Conservation (phyloP, 768 basidiomycete species). For the Tricholoma bakamatsutake region DNA sequence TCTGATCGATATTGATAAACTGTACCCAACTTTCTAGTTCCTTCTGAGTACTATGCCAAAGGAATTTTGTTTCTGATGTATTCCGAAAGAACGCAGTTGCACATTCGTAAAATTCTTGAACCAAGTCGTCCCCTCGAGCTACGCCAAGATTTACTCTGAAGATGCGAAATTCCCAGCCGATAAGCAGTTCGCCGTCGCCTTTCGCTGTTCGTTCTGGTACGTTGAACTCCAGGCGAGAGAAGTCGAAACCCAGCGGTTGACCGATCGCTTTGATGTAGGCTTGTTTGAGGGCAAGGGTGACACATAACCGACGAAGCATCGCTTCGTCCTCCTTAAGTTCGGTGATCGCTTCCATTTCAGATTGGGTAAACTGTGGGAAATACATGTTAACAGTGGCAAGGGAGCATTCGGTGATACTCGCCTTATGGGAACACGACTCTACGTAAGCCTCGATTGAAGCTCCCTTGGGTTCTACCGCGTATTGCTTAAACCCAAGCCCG, state of each 20-base stretch:
- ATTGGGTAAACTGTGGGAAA: constrained; percentile 20
- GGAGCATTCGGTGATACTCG: constrained; percentile 23
- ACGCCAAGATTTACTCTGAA: constrained; percentile 73
- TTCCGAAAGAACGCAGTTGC: constrained; percentile 75
- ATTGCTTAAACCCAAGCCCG: constrained; percentile 71
- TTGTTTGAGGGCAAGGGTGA: constrained; percentile 73
- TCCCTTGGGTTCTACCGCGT: constrained; percentile 56
- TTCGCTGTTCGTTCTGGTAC: constrained; percentile 52
- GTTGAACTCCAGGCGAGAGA: constrained; percentile 76
- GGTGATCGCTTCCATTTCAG: constrained; percentile 49
- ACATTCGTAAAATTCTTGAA: constrained; percentile 70
- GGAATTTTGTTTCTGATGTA: constrained; percentile 55
- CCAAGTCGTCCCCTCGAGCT: constrained; percentile 45
- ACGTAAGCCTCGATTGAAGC: constrained; percentile 57
- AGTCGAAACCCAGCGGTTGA: constrained; percentile 76
- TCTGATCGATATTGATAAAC: constrained; percentile 78
- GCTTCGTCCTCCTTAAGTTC: constrained; percentile 54
- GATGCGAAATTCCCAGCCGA: constrained; percentile 84
- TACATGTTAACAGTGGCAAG: neutral
- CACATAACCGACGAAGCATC: constrained; percentile 67
- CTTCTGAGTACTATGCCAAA: constrained; percentile 63
- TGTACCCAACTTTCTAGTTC: constrained; percentile 78
- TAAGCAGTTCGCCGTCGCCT: constrained; percentile 63
- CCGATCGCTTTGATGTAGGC: constrained; percentile 84
- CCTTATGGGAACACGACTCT: constrained; percentile 74